Base-by-base conservation (phyloP, 768 basidiomycete species). In the Naganishia vishniacii region DNA sequence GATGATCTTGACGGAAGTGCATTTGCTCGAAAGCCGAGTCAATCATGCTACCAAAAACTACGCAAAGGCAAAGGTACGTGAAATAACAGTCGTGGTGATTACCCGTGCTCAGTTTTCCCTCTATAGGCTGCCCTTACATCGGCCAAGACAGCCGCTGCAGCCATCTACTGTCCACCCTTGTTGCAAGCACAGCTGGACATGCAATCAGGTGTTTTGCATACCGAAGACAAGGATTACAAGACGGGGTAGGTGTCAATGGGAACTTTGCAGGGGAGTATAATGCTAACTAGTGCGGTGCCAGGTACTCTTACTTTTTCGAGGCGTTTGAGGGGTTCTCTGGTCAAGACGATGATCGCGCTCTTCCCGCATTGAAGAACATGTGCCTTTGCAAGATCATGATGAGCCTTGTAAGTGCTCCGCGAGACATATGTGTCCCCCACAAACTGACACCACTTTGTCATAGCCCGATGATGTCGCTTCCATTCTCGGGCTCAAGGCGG, bases 301-400 rank as follows among this genome's bases (percentile, higher is more conserved):
- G 70, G 26, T 95, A 95, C 77, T 91, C 89, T 0, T 99, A 98
- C 80, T 98, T 97, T 79, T 91, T 89, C 70, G 94, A 98, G 78
- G 86, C 91, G 2, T 97, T 98, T 68, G 95, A 99, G 78, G 91
- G 86, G 58, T 81, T 91, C 68, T 84, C 84, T 44, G 76, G 85
- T 1, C 87, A 91, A 63, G 91, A 87, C 20, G 86, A 90, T 68
- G 83, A 84, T 44, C 81, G 79, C 40, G 91, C 91, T 0, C 80
- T 95, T 20, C 84, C 83, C 1, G 91, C 91, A 4, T 81, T 99
- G 68, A 98, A 99, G 78, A 98, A 99, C 78, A 95, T 98, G 94
- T 82, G 97, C 16, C 77, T 97, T 47, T 99, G 95, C 78, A 98
- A 99, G 76, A 87, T 99, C 74, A 99, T 99, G 94, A 81, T 98